These are phyloP conservation scores for Borovskyia barvae DNA, from an alignment of 208 protist genomes.

Conservation along the genomic window DNA sequence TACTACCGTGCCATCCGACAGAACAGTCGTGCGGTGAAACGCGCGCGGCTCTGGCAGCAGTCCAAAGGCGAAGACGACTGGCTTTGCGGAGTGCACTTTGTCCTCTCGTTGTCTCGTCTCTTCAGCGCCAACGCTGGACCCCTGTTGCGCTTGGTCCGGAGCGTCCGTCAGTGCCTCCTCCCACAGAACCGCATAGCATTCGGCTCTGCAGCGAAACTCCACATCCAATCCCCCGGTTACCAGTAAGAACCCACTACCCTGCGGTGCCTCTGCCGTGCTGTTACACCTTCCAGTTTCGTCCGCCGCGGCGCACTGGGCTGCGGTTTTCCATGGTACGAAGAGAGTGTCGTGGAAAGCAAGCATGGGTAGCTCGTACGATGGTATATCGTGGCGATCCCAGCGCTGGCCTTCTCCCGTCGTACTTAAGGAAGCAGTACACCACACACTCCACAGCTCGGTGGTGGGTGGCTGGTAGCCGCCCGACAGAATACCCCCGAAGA, in stretches of 20 bases:
- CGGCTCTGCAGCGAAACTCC: slow-evolving; percentile 32
- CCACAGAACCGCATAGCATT: slow-evolving; percentile 63
- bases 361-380: slow-evolving; percentile 40
- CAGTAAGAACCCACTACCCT: slow-evolving; percentile 39
- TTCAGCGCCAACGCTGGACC: too few relatives aligned
- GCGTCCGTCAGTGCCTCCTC: slow-evolving; percentile 4
- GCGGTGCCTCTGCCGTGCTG: slow-evolving; percentile 1
- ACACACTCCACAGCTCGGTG: slow-evolving; percentile 39
- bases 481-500: slow-evolving; percentile 22
- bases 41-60: slow-evolving; percentile 57
- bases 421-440: slow-evolving; percentile 13
- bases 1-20: slow-evolving; percentile 57
- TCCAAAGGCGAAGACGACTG: slow-evolving; percentile 24
- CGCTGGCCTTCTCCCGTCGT: slow-evolving; percentile 3
- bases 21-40: slow-evolving; percentile 48
- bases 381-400: slow-evolving; percentile 31
- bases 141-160: too few relatives aligned
- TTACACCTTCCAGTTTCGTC: neutral
- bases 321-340: slow-evolving; percentile 14
- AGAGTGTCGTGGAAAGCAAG: slow-evolving; percentile 46
- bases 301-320: neutral
- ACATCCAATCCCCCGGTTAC: slow-evolving; percentile 65
- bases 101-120: too few relatives aligned
- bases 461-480: slow-evolving; percentile 23
- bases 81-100: neutral